Conservation (phyloP, 176 grass and related monocot species). For the Bolboschoenus planiculmis region DNA sequence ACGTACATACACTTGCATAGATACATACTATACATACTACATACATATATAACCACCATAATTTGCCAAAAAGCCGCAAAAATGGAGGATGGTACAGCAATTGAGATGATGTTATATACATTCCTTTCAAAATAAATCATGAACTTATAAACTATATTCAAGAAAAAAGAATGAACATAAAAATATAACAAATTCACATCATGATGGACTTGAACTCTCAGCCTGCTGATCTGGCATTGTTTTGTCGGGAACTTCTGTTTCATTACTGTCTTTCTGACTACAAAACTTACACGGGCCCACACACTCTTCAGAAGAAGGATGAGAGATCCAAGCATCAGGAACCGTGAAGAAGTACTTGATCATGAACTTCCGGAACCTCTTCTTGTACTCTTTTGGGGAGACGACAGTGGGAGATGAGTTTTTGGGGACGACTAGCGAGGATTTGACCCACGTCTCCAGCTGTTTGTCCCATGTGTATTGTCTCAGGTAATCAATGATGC, state of each 20-base stretch:
- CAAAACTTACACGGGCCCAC: conserved; percentile 37
- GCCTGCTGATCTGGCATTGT: conserved; percentile 29
- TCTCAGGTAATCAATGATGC: conserved; percentile 88
- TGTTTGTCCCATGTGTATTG: conserved; percentile 98
- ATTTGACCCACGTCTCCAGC: conserved; percentile 80
- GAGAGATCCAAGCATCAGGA: conserved; percentile 67
- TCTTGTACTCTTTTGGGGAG: conserved; percentile 83
- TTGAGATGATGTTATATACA: conserved; percentile 53
- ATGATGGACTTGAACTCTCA: conserved; percentile 28
- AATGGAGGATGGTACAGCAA: conserved; percentile 29
- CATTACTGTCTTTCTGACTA: conserved; percentile 42
- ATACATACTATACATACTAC: conserved; percentile 33
- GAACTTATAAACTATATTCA: conserved; percentile 31
- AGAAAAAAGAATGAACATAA: conserved; percentile 15
- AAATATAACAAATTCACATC: background rate
- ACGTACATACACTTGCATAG: conserved; percentile 33
- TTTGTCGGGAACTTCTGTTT: conserved; percentile 25
- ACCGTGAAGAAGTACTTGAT: conserved; percentile 65
- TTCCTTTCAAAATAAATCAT: background rate
- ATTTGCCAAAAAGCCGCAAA: conserved; percentile 89
- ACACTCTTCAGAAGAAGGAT: conserved; percentile 31
- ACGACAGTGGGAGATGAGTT: conserved; percentile 73
- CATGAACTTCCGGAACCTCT: conserved; percentile 88
- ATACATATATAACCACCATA: conserved; percentile 20
- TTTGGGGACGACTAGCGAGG: conserved; percentile 76